These are phyloP conservation scores for Irineochytrium annulatum DNA, from an alignment of 192 early-diverging fungal species.

Conservation along the genomic window DNA sequence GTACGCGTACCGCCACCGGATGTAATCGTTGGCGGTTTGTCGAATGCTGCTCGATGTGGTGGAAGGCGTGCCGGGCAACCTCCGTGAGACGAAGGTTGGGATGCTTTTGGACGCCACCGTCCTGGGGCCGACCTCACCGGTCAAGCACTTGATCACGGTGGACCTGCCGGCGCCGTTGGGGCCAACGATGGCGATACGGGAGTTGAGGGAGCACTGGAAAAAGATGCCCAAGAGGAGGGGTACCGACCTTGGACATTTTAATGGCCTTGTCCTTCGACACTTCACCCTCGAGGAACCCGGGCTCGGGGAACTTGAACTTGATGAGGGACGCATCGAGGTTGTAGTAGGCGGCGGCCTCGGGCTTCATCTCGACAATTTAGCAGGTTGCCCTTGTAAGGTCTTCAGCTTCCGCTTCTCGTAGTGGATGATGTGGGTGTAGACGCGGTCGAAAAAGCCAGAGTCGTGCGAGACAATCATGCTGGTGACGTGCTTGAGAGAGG, in stretches of 20 bases:
- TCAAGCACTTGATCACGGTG: constrained; percentile 75
- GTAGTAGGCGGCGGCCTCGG: constrained; percentile 75
- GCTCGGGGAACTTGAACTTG: constrained; percentile 71
- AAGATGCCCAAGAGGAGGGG: constrained; percentile 57
- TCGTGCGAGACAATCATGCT: constrained; percentile 85
- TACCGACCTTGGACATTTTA: constrained; percentile 59
- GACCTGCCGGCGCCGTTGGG: constrained; percentile 84
- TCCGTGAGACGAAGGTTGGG: constrained; percentile 80
- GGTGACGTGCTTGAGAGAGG: constrained; percentile 66
- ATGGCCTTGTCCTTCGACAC: constrained; percentile 75
- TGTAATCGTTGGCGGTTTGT: constrained; percentile 78
- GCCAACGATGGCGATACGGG: constrained; percentile 75
- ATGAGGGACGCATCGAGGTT: constrained; percentile 57
- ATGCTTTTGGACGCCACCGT: constrained; percentile 71
- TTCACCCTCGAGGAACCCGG: constrained; percentile 69
- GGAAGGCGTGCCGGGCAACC: constrained; percentile 82
- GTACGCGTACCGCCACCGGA: constrained; percentile 76
- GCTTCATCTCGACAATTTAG: constrained; percentile 71
- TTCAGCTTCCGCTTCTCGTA: constrained; percentile 79
- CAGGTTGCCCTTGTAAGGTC: constrained; percentile 71
- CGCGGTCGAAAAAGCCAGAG: constrained; percentile 73
- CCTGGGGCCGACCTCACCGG: constrained; percentile 67
- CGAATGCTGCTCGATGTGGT: constrained; percentile 76
- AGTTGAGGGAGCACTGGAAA: constrained; percentile 65
- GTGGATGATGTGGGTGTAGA: constrained; percentile 78